Conservation (phyloP, 2,329 filamentous ascomycete genomes). For the Claviceps citrina region DNA sequence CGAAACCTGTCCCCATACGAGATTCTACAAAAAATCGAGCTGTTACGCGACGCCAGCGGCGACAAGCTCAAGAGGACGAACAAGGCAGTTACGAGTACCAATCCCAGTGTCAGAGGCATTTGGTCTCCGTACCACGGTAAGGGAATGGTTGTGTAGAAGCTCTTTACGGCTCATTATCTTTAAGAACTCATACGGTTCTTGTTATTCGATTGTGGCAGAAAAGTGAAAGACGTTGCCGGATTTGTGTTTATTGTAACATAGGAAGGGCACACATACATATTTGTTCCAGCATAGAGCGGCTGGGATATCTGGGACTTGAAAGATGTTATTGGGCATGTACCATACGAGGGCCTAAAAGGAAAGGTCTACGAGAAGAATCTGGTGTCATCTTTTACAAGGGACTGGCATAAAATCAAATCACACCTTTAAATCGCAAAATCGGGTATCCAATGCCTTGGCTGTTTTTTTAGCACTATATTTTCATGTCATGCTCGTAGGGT, state of each 20-base stretch:
- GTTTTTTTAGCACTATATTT: background rate
- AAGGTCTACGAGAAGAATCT: background rate
- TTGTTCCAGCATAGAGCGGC: constrained; percentile 14
- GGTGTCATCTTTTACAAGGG: background rate
- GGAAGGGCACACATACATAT: constrained; percentile 10
- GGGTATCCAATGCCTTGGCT: constrained; percentile 1
- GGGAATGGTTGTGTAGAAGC: constrained; percentile 34
- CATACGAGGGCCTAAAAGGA: background rate
- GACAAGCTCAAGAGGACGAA: constrained; percentile 52
- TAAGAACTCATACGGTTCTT: too few relatives aligned
- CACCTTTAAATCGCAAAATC: background rate
- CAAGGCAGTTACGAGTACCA: constrained; percentile 50
- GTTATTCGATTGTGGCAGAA: constrained; percentile 3
- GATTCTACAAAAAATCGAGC: constrained; percentile 63
- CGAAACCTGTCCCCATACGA: constrained; percentile 69
- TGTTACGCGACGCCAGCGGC: constrained; percentile 59
- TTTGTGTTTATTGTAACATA: constrained; percentile 16
- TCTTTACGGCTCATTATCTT: too few relatives aligned
- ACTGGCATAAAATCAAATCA: background rate
- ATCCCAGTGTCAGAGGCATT: constrained; percentile 51
- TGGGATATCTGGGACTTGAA: constrained; percentile 10
- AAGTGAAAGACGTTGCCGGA: constrained; percentile 5
- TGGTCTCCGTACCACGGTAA: constrained; percentile 57
- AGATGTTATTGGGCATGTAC: background rate
- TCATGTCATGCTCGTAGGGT: background rate